Conservation (phyloP, 352 stramenopile species). For the Globisporangium paddicum region DNA sequence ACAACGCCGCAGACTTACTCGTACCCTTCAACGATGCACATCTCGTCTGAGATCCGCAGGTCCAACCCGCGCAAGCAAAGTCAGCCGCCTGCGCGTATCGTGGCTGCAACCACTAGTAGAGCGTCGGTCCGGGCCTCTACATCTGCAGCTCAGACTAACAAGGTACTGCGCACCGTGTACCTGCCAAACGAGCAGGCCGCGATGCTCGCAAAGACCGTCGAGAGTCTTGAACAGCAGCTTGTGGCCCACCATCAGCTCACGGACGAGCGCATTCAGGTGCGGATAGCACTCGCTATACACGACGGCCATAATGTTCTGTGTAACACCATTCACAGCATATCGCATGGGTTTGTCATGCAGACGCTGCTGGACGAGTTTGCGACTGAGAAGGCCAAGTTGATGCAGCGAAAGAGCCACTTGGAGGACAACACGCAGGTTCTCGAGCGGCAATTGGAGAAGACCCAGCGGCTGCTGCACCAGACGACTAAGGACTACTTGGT, state of each 20-base stretch:
- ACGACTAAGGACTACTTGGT: conserved; percentile 79
- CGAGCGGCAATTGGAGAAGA: conserved; percentile 48
- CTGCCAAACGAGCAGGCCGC: conserved; percentile 69
- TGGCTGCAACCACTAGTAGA: conserved; percentile 13
- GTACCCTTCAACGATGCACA: conserved; percentile 76
- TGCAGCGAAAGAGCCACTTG: conserved; percentile 28
- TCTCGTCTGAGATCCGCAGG: conserved; percentile 30
- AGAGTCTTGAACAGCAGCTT: conserved; percentile 62
- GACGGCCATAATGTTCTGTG: neutral
- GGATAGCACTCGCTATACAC: neutral
- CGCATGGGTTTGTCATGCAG: conserved; percentile 11
- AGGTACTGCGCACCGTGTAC: conserved; percentile 74
- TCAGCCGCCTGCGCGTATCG: neutral
- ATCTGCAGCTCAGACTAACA: conserved; percentile 16
- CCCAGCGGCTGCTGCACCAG: conserved; percentile 53
- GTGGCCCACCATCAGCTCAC: conserved; percentile 43
- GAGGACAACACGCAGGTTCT: conserved; percentile 29
- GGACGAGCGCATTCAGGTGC: conserved; percentile 57
- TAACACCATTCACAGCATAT: too few species aligned
- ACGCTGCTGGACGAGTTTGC: conserved; percentile 49
- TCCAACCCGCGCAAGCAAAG: neutral
- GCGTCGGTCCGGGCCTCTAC: conserved; percentile 15
- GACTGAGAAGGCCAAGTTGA: conserved; percentile 46
- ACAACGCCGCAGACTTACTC: conserved; percentile 34
- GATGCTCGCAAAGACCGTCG: conserved; percentile 38